These are phyloP conservation scores for Aleurites moluccanus DNA, from an alignment of 441 rosid species.

Conservation along the genomic window DNA sequence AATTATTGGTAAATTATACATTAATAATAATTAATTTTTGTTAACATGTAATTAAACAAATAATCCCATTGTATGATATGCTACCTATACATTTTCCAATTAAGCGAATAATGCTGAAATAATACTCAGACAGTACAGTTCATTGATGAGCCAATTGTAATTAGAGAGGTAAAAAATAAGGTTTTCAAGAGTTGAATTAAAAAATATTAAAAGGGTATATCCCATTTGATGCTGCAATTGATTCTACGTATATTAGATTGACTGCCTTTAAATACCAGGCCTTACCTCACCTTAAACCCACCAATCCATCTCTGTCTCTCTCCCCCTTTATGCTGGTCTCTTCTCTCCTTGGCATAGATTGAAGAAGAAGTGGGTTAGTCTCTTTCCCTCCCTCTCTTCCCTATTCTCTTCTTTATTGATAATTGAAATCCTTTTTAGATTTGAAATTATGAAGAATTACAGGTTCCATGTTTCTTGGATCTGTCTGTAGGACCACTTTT, in stretches of 20 bases:
- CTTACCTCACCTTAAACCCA: too few species aligned
- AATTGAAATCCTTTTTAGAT: not conserved
- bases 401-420: not conserved
- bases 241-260: not conserved
- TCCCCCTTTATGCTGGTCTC: not conserved
- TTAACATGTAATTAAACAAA: too few species aligned
- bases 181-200: not conserved
- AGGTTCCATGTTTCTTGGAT: conserved; percentile 6
- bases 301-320: conserved; percentile 6
- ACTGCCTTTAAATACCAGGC: too few species aligned
- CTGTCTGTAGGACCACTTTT: not conserved
- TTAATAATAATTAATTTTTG: too few species aligned
- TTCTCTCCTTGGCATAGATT: too few species aligned
- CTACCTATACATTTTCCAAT: too few species aligned
- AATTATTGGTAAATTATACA: too few species aligned
- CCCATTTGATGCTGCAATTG: not conserved
- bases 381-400: conserved; percentile 3
- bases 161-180: not conserved
- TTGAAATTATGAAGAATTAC: not conserved
- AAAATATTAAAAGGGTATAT: not conserved
- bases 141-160: too few species aligned
- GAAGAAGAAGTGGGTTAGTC: conserved; percentile 24
- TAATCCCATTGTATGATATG: too few species aligned
- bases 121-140: too few species aligned
- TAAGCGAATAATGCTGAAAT: too few species aligned